These are phyloP conservation scores for Moesziomyces aphidis DNA, from an alignment of 1,284 basidiomycete species.

Conservation along the genomic window DNA sequence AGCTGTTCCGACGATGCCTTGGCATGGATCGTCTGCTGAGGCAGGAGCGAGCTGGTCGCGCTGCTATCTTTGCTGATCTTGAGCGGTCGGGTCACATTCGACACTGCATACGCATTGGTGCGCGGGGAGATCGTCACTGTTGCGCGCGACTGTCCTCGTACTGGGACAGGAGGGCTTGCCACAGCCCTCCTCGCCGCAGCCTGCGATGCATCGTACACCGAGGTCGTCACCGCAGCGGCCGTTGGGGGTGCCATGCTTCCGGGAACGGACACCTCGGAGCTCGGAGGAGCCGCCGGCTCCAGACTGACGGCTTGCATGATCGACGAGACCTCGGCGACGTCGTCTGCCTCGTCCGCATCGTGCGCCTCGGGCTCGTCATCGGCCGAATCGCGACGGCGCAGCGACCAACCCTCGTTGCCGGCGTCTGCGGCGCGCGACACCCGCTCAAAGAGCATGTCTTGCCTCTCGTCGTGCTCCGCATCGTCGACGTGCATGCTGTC, in stretches of 20 bases:
- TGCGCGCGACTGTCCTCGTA: conserved; percentile 27
- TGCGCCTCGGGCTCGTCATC: conserved; percentile 22
- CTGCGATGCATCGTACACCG: conserved; percentile 1
- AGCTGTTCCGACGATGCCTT: conserved; percentile 28
- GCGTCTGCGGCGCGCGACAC: neutral
- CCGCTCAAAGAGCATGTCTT: conserved; percentile 16
- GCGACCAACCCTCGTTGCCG: conserved; percentile 16
- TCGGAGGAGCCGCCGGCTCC: neutral
- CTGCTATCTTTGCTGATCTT: conserved; percentile 27
- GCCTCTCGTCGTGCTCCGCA: conserved; percentile 8
- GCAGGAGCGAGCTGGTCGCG: conserved; percentile 5
- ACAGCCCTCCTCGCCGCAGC: neutral
- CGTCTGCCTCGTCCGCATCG: conserved; percentile 24
- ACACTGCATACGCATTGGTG: neutral
- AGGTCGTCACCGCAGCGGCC: conserved; percentile 9
- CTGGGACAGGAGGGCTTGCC: conserved; percentile 15
- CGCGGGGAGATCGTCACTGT: neutral
- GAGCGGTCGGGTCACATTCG: conserved; percentile 32
- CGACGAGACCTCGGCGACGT: conserved; percentile 41
- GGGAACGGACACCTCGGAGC: neutral
- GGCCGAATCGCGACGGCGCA: conserved; percentile 21
- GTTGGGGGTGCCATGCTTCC: conserved; percentile 13
- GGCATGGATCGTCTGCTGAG: conserved; percentile 34
- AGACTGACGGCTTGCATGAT: conserved; percentile 42
- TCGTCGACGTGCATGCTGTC: conserved; percentile 27